Conservation (phyloP, 352 stramenopile genomes). For the Pythium rhizo-oryzae region DNA sequence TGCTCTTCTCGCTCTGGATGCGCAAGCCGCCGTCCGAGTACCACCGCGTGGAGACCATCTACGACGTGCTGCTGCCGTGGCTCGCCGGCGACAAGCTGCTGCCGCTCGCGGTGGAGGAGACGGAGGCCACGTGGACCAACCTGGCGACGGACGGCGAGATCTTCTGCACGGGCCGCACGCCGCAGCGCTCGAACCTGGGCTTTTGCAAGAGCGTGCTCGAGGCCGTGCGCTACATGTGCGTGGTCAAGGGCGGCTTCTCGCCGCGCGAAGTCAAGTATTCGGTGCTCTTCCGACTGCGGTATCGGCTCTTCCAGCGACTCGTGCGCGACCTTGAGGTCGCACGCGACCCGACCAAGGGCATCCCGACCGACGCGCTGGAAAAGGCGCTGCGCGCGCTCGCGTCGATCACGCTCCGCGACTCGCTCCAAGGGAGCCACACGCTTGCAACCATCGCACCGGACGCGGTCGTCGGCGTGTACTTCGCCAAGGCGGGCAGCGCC, state of each 20-base stretch:
- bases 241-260: conserved; percentile 59
- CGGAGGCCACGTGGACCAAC: conserved; percentile 38
- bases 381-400: conserved; percentile 63
- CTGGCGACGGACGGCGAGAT: neutral
- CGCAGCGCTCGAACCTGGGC: conserved; percentile 72
- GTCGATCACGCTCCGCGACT: conserved; percentile 69
- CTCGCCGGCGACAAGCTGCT: conserved; percentile 76
- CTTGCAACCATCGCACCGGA: conserved; percentile 53
- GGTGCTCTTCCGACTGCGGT: conserved; percentile 71
- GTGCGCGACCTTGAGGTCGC: conserved; percentile 57
- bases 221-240: conserved; percentile 69
- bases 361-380: conserved; percentile 50
- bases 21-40: conserved; percentile 86
- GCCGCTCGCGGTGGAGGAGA: conserved; percentile 56
- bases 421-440: conserved; percentile 67
- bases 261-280: conserved; percentile 65
- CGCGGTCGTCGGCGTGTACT: conserved; percentile 79
- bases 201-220: conserved; percentile 87
- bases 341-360: conserved; percentile 52
- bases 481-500: conserved; percentile 48
- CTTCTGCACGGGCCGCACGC: conserved; percentile 41
- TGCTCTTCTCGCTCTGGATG: conserved; percentile 87
- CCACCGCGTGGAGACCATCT: conserved; percentile 86
- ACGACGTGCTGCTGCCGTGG: conserved; percentile 90
- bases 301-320: conserved; percentile 63